A percentile compares a stretch with the other conserved stretches of the same genome.
These are phyloP conservation scores for Iris macrosiphon DNA, from an alignment of 106 monocot species.

Conservation along the genomic window DNA sequence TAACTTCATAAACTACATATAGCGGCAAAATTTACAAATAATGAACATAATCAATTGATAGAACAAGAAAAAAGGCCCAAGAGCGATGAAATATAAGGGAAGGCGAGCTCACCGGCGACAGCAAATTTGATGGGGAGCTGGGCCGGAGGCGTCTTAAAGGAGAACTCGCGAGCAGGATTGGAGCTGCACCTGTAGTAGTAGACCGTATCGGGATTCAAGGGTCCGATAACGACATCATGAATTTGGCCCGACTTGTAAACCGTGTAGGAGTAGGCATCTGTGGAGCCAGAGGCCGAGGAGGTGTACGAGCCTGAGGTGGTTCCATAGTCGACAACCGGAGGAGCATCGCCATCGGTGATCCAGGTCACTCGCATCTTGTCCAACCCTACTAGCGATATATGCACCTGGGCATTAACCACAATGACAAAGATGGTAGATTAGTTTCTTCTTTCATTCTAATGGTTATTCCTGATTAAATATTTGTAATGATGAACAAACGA, in stretches of 20 bases:
- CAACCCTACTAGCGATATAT: conserved; percentile 55
- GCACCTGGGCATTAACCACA: no score
- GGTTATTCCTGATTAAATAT: neutral
- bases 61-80: no score
- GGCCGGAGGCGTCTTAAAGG: conserved; percentile 29
- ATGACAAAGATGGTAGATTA: no score
- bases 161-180: conserved; percentile 16
- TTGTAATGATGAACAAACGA: neutral
- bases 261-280: conserved; percentile 34
- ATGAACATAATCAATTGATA: no score
- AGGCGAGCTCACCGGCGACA: conserved; percentile 17
- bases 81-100: no score
- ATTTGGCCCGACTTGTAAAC: conserved; percentile 41
- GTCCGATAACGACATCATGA: conserved; percentile 42
- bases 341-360: conserved; percentile 40
- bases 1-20: no score
- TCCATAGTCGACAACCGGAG: conserved; percentile 52
- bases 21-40: no score
- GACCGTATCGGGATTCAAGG: conserved; percentile 18
- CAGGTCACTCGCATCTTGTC: conserved; percentile 58
- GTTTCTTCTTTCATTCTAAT: no score
- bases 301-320: conserved; percentile 1
- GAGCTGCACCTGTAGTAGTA: conserved; percentile 37
- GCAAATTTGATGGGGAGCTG: conserved; percentile 27
- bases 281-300: conserved; percentile 12